phyloP scores from a whole-genome alignment of 805 yeast genomes.

The Metschnikowia borealis region DNA sequence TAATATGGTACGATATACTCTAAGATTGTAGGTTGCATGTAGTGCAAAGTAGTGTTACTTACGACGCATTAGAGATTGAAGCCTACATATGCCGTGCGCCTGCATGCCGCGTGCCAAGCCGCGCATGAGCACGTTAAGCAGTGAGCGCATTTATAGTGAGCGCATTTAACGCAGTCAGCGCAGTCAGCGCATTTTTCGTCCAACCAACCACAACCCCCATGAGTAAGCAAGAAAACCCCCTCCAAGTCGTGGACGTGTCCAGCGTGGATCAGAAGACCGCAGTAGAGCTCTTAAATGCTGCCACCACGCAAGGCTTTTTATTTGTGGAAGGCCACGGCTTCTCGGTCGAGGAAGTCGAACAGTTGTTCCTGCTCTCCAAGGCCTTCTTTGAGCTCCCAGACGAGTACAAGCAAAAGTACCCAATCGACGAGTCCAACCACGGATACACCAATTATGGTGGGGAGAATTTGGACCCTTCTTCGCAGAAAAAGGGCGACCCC shows the following conservation, averaged over 20 bases:
- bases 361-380: constrained; percentile 46
- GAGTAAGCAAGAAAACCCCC: constrained; percentile 35
- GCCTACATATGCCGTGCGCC: not conserved
- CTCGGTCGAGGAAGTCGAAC: constrained; percentile 49
- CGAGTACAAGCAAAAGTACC: constrained; percentile 46
- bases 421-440: constrained; percentile 53
- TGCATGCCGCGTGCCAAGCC: not conserved
- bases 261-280: constrained; percentile 41
- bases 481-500: constrained; percentile 49
- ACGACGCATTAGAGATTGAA: too few relatives aligned
- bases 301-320: constrained; percentile 60
- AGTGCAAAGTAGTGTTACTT: too few relatives aligned
- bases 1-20: too few relatives aligned
- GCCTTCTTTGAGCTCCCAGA: constrained; percentile 49
- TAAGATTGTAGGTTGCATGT: too few relatives aligned
- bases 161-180: too few relatives aligned
- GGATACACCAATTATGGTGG: constrained; percentile 57
- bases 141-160: too few relatives aligned
- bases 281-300: constrained; percentile 51
- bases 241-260: constrained; percentile 58
- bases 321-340: constrained; percentile 69
- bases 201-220: not conserved
- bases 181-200: too few relatives aligned
- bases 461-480: constrained; percentile 45
- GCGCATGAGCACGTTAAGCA: too few relatives aligned